These are phyloP conservation scores for Oemleria cerasiformis DNA, from an alignment of 306 rosid genomes.

Conservation along the genomic window DNA sequence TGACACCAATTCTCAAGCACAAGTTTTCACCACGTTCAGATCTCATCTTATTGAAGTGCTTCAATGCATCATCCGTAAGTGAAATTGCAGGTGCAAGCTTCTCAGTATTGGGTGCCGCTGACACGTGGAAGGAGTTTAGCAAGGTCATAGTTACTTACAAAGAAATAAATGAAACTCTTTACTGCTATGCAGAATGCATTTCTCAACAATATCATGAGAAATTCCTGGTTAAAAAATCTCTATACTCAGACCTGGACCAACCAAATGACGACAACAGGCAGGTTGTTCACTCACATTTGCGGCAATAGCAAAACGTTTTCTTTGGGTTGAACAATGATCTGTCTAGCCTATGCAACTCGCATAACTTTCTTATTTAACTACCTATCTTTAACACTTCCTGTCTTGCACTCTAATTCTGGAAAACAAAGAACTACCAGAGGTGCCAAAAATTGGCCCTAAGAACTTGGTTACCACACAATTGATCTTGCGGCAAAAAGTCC, in stretches of 20 bases:
- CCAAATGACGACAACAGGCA: background rate
- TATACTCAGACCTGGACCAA: background rate
- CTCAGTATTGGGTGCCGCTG: constrained; percentile 49
- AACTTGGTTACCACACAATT: too few relatives aligned
- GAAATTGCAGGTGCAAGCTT: constrained; percentile 44
- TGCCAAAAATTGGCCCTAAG: too few relatives aligned
- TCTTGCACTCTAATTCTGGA: too few relatives aligned
- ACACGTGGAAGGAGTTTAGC: background rate
- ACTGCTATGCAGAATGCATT: background rate
- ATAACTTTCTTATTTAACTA: too few relatives aligned
- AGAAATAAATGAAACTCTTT: background rate
- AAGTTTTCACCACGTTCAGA: constrained; percentile 65
- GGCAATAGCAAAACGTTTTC: too few relatives aligned
- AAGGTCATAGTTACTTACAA: background rate
- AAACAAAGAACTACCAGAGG: too few relatives aligned
- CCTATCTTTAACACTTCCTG: too few relatives aligned
- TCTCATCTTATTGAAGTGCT: constrained; percentile 91
- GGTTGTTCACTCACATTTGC: too few relatives aligned
- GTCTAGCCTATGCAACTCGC: too few relatives aligned
- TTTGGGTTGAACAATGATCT: too few relatives aligned
- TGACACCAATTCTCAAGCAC: constrained; percentile 93
- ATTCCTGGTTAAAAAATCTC: background rate
- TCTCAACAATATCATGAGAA: background rate
- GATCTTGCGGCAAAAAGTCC: background rate
- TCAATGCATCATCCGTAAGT: constrained; percentile 70